Evolutionary conservation across 2,329 filamentous ascomycete genomes (phyloP).

Genomic region (Clonostachys rhizophaga): DNA sequence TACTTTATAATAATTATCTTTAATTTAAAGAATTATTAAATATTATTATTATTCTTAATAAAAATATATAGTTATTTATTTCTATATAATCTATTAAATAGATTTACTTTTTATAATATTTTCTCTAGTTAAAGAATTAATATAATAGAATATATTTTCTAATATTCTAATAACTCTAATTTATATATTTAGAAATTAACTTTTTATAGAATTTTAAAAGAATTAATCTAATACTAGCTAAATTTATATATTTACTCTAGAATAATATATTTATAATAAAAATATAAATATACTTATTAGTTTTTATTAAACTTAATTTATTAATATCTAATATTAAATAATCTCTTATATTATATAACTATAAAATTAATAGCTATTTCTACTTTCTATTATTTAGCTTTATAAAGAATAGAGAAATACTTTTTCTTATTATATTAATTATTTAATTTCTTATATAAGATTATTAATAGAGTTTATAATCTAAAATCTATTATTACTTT

Average conservation of each 20-base stretch:
- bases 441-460: not conserved
- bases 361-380: not conserved
- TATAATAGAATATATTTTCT: not conserved
- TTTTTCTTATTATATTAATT: not conserved
- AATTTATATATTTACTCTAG: not conserved
- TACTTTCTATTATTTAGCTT: not conserved
- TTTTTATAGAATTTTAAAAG: not conserved
- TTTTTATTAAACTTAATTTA: not conserved
- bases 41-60: too few species aligned
- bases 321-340: not conserved
- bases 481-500: not conserved
- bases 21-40: too few species aligned
- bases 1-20: too few species aligned
- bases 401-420: not conserved
- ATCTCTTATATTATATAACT: not conserved
- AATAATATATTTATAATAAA: not conserved
- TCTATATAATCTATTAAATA: too few species aligned
- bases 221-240: not conserved
- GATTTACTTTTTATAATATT: too few species aligned
- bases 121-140: not conserved
- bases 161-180: not conserved
- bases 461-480: not conserved
- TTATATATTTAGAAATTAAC: not conserved
- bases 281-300: not conserved
- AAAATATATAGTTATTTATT: too few species aligned